Base-by-base conservation (phyloP, 805 yeast species). In the Pichia kluyveri region DNA sequence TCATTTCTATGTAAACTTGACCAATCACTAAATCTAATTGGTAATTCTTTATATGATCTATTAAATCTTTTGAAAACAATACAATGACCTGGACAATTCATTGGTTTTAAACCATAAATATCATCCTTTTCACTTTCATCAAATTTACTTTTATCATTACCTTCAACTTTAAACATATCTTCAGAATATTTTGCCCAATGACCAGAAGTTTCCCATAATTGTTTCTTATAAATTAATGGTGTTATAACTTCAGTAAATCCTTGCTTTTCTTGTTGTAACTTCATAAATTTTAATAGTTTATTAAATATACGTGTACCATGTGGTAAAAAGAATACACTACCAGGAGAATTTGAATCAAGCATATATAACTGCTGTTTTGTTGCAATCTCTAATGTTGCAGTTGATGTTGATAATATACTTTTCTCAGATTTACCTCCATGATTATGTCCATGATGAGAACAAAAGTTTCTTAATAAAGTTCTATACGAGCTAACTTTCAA, bases 141-240 rank as follows among this genome's bases (percentile, higher is more conserved):
- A 15, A 51, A 26, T 42, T 54, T 56, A 10, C 56, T 47, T 39
- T 54, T 15, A 51, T 72, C 77, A 50, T 74, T 72, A 2, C 90
- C 85, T 49, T 77, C 82, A 2, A 90, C 96, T 57, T 79, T 75
- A 62, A 90, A 91, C 99, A 91, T 91, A 64, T 91, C 98, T 38
- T 86, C 91, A 56, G 86, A 78, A 62, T 93, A 91, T 60, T 91
- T 90, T 12, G 82, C 86, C 97, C 97, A 91, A 67, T 93, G 99
- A 0, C 98, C 98, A 11, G 95, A 84, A 44, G 75, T 79, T 64
- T 89, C 84, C 96, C 97, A 93, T 17, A 93, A 69, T 37, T 79
- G 76, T 49, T 81, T 82, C 56, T 83, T 85, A 68, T 83, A 93
- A 14, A 93, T 83, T 55, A 91, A 72, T 1, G 99, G 99, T 0